A percentile compares a stretch with the other conserved stretches of the same genome.
Evolutionary conservation across 2,329 filamentous ascomycete genomes (phyloP).

Genomic region (Hirsutella minnesotensis): DNA sequence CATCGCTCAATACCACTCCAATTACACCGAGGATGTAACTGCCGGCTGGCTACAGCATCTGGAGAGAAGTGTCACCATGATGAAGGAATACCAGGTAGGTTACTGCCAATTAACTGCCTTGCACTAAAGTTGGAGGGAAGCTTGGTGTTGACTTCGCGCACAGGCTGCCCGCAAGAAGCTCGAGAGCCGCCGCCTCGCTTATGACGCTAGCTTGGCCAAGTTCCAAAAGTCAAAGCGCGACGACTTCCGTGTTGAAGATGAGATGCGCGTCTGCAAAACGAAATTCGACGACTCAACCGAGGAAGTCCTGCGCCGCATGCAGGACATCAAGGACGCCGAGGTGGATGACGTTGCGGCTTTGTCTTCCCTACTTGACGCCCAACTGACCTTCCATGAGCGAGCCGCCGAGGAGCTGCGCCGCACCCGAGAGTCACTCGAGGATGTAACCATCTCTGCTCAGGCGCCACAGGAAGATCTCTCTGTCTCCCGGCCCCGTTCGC

Average conservation of each 20-base stretch:
- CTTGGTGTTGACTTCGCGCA: background rate
- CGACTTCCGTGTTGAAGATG: constrained; percentile 86
- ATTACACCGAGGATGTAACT: constrained; percentile 66
- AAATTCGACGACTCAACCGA: constrained; percentile 96
- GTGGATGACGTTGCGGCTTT: constrained; percentile 71
- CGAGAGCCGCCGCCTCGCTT: constrained; percentile 76
- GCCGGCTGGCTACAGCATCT: constrained; percentile 83
- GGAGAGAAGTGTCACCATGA: constrained; percentile 79
- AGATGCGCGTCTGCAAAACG: constrained; percentile 78
- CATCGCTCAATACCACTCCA: constrained; percentile 74
- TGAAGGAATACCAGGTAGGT: constrained; percentile 92
- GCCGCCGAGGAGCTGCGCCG: constrained; percentile 70
- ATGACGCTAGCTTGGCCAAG: constrained; percentile 80
- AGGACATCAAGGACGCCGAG: constrained; percentile 91
- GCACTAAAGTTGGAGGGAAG: too few relatives aligned
- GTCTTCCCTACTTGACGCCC: constrained; percentile 71
- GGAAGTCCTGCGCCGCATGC: constrained; percentile 84
- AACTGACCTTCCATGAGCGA: constrained; percentile 83
- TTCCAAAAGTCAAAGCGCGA: constrained; percentile 90
- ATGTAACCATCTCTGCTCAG: constrained; percentile 6
- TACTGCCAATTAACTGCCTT: too few relatives aligned
- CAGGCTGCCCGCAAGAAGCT: constrained; percentile 80
- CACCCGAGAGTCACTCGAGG: constrained; percentile 34
- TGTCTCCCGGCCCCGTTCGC: constrained; percentile 30
- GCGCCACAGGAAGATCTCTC: constrained; percentile 6